Base-by-base conservation (phyloP, 176 grass and related monocot species). In the Cocos nucifera region DNA sequence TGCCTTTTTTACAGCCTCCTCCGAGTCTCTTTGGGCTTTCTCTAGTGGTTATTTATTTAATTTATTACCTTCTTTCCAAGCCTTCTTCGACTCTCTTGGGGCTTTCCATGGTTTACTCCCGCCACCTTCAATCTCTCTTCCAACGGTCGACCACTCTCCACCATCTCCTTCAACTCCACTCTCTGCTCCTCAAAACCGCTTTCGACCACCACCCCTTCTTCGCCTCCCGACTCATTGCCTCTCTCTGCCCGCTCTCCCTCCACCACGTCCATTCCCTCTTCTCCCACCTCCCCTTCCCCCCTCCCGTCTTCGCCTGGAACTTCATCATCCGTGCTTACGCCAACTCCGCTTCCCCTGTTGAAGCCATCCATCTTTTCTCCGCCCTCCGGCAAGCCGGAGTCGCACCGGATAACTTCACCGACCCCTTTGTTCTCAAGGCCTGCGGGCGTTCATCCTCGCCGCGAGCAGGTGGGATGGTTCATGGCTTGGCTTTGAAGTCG, bases 101-200 rank as follows among this genome's bases (percentile, higher is more conserved):
- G 21, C 21, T 21, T 21, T 23, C 55, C 10, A 75, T 75, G 63
- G 14, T 66, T 22, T 21, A 25, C 56, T 23, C 54, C 21, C 52
- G 19, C 61, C 71, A 29, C 22, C 22, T 65, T 17, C 55, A 44
- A 8, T 50, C 72, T 20, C 63, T 57, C 35, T 58, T 66, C 73
- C 62, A 19, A 21, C 73, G 54, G 1, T 57, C 73, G 51, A 6
- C 63, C 49, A n/a, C 62, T 18, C 54, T 58, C 22, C 73, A 12
- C 8, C 61, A 52, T 16, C 63, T 66, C 48, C 73, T 67, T 28
- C 70, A 63, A 55, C 58, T 73, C 59, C 70, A 73, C 54, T 75
- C 39, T 4, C 63, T 75, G 54, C 54, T 75, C 54, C 63, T 75
- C 35, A 75, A 75, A 53, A 7, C 63, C 18, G 62, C 63, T 20